Evolutionary conservation across 805 yeast genomes (phyloP).

Genomic region (Alloascoidea africana): DNA sequence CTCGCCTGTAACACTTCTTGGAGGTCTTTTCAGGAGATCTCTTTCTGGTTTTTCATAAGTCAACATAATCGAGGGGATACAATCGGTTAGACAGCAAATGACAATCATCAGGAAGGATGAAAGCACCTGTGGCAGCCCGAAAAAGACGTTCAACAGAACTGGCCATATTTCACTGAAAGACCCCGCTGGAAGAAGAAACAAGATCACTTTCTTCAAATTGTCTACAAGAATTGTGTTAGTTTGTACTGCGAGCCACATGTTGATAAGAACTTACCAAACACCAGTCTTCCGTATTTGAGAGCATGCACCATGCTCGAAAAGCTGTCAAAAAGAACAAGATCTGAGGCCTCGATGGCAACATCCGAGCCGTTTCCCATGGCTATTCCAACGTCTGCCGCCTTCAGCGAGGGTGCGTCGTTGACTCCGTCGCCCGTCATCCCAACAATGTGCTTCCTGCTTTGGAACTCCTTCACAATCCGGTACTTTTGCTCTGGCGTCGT

Average conservation of each 20-base stretch:
- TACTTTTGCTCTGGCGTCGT: constrained; percentile 78
- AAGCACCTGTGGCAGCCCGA: constrained; percentile 32
- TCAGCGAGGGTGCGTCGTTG: constrained; percentile 65
- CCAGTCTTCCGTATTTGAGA: constrained; percentile 73
- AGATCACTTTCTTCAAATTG: constrained; percentile 29
- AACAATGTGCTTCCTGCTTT: constrained; percentile 42
- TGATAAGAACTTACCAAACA: too few relatives aligned
- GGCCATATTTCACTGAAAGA: constrained; percentile 37
- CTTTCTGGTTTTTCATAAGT: constrained; percentile 29
- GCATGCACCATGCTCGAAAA: constrained; percentile 79
- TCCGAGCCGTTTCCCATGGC: constrained; percentile 79
- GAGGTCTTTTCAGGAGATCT: constrained; percentile 25
- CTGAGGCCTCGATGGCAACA: constrained; percentile 76
- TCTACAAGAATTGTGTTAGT: too few relatives aligned
- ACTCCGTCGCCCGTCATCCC: constrained; percentile 85
- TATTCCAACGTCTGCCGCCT: constrained; percentile 68
- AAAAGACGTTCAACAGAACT: constrained; percentile 27
- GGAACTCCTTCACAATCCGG: constrained; percentile 65
- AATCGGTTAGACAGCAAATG: constrained; percentile 33
- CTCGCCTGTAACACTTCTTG: constrained; percentile 26
- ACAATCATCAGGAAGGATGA: constrained; percentile 35
- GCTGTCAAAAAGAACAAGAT: constrained; percentile 61
- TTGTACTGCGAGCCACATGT: too few relatives aligned
- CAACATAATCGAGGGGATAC: constrained; percentile 26
- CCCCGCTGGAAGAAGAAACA: constrained; percentile 37